These are phyloP conservation scores for Plenodomus tracheiphilus DNA, from an alignment of 2,329 filamentous ascomycete species.

Conservation along the genomic window DNA sequence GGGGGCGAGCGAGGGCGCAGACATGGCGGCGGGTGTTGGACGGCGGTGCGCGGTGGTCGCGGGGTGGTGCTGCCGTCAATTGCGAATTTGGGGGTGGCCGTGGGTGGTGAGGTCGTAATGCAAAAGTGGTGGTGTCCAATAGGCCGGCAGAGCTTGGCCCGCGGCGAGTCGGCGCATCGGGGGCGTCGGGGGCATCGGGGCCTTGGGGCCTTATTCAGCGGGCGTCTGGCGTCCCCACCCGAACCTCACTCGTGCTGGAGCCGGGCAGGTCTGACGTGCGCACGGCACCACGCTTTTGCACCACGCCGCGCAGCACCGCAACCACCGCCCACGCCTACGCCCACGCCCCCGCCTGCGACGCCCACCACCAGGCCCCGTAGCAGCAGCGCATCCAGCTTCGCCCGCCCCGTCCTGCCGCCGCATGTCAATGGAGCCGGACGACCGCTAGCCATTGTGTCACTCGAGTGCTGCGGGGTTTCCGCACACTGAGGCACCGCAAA, in stretches of 20 bases:
- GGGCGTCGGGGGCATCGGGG: no score
- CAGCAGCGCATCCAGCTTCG: slow-evolving; percentile 4
- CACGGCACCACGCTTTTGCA: slow-evolving; percentile 10
- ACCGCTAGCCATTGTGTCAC: slow-evolving; percentile 47
- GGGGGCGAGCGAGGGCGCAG: slow-evolving; percentile 71
- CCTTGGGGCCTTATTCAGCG: slow-evolving; percentile 7
- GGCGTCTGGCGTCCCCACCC: slow-evolving; percentile 3
- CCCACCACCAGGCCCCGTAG: not conserved
- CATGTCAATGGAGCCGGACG: slow-evolving; percentile 47
- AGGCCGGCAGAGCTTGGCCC: slow-evolving; percentile 14
- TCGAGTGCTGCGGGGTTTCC: slow-evolving; percentile 49
- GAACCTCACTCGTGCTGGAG: slow-evolving; percentile 14
- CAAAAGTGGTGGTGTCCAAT: slow-evolving; percentile 23
- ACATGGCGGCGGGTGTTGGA: slow-evolving; percentile 57
- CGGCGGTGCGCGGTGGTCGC: slow-evolving; percentile 31
- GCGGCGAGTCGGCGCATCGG: slow-evolving; percentile 3
- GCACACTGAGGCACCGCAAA: slow-evolving; percentile 45
- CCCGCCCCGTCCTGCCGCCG: slow-evolving; percentile 11
- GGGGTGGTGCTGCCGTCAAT: slow-evolving; percentile 32
- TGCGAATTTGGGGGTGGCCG: slow-evolving; percentile 22
- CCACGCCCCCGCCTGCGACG: slow-evolving; percentile 5
- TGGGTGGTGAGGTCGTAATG: slow-evolving; percentile 20
- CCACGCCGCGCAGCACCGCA: slow-evolving; percentile 9
- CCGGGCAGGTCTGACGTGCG: slow-evolving; percentile 19
- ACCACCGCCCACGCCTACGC: slow-evolving; percentile 1